phyloP scores from a whole-genome alignment of 1,284 basidiomycete species.

The Termitomyces sp. region DNA sequence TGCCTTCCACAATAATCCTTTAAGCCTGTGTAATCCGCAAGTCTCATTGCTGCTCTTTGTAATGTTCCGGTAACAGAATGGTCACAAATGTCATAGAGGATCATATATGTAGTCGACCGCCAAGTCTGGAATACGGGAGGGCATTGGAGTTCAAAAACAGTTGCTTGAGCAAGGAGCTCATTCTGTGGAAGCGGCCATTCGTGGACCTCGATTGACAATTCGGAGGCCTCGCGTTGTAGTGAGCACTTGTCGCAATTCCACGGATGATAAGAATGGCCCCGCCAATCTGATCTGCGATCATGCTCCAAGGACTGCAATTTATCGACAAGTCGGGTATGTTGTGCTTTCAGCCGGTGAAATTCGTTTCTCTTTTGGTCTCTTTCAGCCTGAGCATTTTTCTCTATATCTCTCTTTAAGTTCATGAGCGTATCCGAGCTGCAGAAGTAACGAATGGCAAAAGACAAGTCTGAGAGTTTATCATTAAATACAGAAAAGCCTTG shows the following conservation, averaged over 20 bases:
- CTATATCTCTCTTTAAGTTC: too few relatives aligned
- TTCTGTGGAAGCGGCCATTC: slow-evolving; percentile 47
- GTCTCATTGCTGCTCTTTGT: not conserved
- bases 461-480: not conserved
- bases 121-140: slow-evolving; percentile 39
- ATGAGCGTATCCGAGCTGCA: too few relatives aligned
- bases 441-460: slow-evolving; percentile 30
- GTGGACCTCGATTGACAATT: slow-evolving; percentile 33
- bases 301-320: too few relatives aligned
- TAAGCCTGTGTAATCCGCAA: not conserved
- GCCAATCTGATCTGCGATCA: too few relatives aligned
- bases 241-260: slow-evolving; percentile 32
- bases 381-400: too few relatives aligned
- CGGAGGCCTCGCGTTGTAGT: slow-evolving; percentile 14
- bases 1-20: not conserved
- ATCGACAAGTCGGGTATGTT: too few relatives aligned
- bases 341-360: too few relatives aligned
- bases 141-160: slow-evolving; percentile 42
- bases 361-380: slow-evolving; percentile 30
- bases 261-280: too few relatives aligned
- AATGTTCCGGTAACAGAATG: not conserved
- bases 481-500: slow-evolving; percentile 23
- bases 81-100: slow-evolving; percentile 31
- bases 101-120: slow-evolving; percentile 36
- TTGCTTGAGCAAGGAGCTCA: slow-evolving; percentile 20